These are phyloP conservation scores for Asterionellopsis glacialis DNA, from an alignment of 108 stramenopile species.

Conservation along the genomic window DNA sequence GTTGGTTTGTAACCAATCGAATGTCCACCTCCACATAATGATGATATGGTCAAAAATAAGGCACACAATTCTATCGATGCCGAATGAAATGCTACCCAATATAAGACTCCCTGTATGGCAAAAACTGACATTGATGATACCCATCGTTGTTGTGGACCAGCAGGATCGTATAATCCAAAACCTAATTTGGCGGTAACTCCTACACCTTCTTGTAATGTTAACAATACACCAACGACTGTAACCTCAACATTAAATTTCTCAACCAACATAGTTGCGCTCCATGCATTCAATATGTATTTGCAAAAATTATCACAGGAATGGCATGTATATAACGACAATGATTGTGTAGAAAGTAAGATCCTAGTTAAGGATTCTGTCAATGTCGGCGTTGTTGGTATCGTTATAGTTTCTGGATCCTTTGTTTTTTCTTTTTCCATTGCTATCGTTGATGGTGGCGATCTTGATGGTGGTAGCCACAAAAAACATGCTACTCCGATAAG, in stretches of 20 bases:
- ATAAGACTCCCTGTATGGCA: background rate
- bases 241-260: conserved; percentile 4
- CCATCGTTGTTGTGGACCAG: conserved; percentile 3
- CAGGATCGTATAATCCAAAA: background rate
- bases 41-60: conserved; percentile 4
- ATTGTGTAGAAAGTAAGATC: too few relatives aligned
- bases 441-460: too few relatives aligned
- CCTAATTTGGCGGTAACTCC: conserved; percentile 17
- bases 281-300: conserved; percentile 25
- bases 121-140: conserved; percentile 11
- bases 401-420: too few relatives aligned
- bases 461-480: too few relatives aligned
- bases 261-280: conserved; percentile 27
- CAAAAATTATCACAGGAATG: conserved; percentile 24
- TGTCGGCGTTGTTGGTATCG: too few relatives aligned
- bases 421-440: too few relatives aligned
- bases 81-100: too few relatives aligned
- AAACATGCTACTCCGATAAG: too few relatives aligned
- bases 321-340: conserved; percentile 10
- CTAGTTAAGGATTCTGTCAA: too few relatives aligned
- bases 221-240: conserved; percentile 12
- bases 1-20: conserved; percentile 27
- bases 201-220: conserved; percentile 23
- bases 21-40: conserved; percentile 17
- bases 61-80: background rate